Conservation (phyloP, 2,329 filamentous ascomycete genomes). For the Aureobasidium musti region DNA sequence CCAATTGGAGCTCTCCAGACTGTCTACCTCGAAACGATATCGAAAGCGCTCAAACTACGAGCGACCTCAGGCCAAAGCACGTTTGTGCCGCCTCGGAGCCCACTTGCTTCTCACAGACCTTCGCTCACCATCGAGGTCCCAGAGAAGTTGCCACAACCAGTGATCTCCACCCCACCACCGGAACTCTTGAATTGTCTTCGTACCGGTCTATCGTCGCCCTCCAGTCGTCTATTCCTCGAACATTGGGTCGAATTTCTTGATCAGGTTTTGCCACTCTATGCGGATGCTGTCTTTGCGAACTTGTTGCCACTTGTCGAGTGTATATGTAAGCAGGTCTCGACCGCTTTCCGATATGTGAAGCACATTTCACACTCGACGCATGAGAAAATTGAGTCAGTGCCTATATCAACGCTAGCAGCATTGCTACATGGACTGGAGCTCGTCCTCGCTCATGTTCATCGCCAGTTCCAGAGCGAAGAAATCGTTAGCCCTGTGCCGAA, state of each 20-base stretch:
- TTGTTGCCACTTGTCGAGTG: constrained; percentile 89
- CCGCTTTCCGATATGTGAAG: constrained; percentile 71
- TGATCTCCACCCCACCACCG: constrained; percentile 58
- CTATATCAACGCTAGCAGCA: constrained; percentile 68
- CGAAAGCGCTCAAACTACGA: constrained; percentile 27
- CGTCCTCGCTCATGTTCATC: constrained; percentile 82
- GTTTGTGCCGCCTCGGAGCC: neutral
- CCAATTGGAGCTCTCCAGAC: constrained; percentile 34
- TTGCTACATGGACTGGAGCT: constrained; percentile 92
- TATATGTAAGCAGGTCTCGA: constrained; percentile 74
- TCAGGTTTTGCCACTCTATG: constrained; percentile 81
- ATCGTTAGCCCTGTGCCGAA: constrained; percentile 68
- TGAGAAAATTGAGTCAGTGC: constrained; percentile 36
- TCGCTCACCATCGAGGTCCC: constrained; percentile 20
- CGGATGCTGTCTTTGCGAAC: constrained; percentile 82
- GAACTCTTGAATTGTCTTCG: constrained; percentile 81
- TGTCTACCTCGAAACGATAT: constrained; percentile 29
- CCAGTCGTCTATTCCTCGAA: constrained; percentile 76
- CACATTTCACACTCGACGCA: constrained; percentile 55
- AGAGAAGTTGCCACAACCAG: neutral
- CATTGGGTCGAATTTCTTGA: constrained; percentile 88
- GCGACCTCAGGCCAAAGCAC: neutral
- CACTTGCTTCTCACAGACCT: constrained; percentile 11
- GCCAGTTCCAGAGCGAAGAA: constrained; percentile 68
- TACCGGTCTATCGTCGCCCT: constrained; percentile 72